phyloP scores from a whole-genome alignment of 2,329 filamentous ascomycete genomes.

The Hortaea werneckii region DNA sequence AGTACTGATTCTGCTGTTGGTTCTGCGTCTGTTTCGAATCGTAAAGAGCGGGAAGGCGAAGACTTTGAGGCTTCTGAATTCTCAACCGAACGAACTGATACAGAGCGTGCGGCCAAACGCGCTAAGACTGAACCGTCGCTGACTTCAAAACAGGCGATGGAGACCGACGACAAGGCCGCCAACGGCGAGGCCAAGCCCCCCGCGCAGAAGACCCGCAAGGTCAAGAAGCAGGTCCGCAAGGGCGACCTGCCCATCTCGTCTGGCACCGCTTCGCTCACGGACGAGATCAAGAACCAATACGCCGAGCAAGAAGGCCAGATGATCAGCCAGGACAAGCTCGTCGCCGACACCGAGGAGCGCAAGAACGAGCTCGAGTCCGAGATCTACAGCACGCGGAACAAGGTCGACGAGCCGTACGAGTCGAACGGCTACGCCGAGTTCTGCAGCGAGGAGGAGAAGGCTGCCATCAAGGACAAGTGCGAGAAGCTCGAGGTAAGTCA shows the following conservation, averaged over 20 bases:
- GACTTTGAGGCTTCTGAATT: not conserved
- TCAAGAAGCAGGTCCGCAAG: slow-evolving; percentile 99
- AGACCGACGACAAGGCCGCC: slow-evolving; percentile 66
- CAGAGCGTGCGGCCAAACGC: slow-evolving; percentile 10
- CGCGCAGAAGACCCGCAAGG: slow-evolving; percentile 77
- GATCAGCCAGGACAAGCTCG: slow-evolving; percentile 97
- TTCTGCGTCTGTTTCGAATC: slow-evolving; percentile 13
- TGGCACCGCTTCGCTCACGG: slow-evolving; percentile 71
- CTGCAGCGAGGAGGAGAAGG: slow-evolving; percentile 84
- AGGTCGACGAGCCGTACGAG: slow-evolving; percentile 78
- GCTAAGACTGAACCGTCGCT: slow-evolving; percentile 20
- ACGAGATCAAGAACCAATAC: slow-evolving; percentile 53
- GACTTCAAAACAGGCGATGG: slow-evolving; percentile 60
- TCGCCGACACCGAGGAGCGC: slow-evolving; percentile 96
- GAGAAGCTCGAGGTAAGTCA: slow-evolving; percentile 70
- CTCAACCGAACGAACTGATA: not conserved
- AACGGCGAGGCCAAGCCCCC: slow-evolving; percentile 36
- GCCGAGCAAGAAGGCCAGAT: slow-evolving; percentile 79
- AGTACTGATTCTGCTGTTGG: slow-evolving; percentile 33
- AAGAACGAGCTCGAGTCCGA: slow-evolving; percentile 99
- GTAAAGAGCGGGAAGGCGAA: slow-evolving; percentile 10
- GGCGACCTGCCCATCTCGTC: slow-evolving; percentile 82
- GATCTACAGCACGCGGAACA: slow-evolving; percentile 94
- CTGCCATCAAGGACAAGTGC: slow-evolving; percentile 73
- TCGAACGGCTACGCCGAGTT: slow-evolving; percentile 53